These are phyloP conservation scores for Pseudopithomyces chartarum DNA, from an alignment of 2,329 filamentous ascomycete species.

Conservation along the genomic window DNA sequence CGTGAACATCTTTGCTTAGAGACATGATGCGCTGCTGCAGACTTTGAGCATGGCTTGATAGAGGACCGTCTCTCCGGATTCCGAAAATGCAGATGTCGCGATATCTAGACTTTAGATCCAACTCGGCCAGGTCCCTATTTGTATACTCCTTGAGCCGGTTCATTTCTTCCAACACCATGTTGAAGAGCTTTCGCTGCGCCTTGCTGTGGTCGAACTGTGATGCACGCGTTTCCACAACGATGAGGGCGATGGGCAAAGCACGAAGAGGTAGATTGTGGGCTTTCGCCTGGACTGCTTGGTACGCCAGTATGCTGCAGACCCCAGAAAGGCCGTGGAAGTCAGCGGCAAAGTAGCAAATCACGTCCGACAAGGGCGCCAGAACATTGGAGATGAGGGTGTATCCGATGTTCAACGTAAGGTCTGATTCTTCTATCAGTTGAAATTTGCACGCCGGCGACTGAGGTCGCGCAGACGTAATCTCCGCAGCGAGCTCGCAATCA, in stretches of 20 bases:
- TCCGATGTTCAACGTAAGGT: constrained; percentile 5
- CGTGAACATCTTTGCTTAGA: neutral
- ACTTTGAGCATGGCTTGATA: neutral
- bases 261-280: constrained; percentile 14
- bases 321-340: constrained; percentile 27
- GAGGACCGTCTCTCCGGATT: neutral
- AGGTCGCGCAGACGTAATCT: neutral
- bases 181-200: constrained; percentile 14
- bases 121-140: neutral
- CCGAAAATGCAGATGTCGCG: neutral
- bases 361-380: constrained; percentile 24
- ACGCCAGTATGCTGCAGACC: constrained; percentile 25
- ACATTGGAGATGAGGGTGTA: constrained; percentile 18
- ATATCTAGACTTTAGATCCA: neutral
- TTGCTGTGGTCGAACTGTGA: constrained; percentile 17
- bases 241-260: constrained; percentile 20
- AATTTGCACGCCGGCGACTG: neutral
- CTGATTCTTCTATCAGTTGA: neutral
- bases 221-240: constrained; percentile 27
- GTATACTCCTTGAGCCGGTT: neutral
- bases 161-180: constrained; percentile 3
- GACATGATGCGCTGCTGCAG: neutral
- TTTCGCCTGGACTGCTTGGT: constrained; percentile 12
- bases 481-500: constrained; percentile 12
- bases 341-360: constrained; percentile 30